These are phyloP conservation scores for Sporothrix globosa DNA, from an alignment of 2,329 filamentous ascomycete species.

Conservation along the genomic window DNA sequence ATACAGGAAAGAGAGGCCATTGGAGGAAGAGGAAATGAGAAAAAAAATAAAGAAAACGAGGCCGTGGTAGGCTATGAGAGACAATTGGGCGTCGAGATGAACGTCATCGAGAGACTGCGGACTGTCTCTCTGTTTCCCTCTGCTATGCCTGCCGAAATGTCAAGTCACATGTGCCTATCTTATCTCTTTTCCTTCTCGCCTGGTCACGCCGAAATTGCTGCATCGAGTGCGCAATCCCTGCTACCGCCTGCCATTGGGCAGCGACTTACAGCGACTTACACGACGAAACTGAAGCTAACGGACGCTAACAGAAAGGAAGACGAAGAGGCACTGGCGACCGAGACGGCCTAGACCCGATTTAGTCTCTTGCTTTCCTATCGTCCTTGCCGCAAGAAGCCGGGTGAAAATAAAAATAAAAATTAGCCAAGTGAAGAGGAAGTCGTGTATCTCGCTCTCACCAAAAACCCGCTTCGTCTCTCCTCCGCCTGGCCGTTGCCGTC, in stretches of 20 bases:
- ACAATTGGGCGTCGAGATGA: background rate
- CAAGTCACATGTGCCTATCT: background rate
- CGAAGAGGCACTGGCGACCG: background rate
- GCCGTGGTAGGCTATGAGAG: background rate
- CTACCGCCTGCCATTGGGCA: slow-evolving; percentile 25
- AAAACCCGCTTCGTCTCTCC: background rate
- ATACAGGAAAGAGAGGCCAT: background rate
- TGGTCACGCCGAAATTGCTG: slow-evolving; percentile 26
- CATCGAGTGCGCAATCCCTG: slow-evolving; percentile 16
- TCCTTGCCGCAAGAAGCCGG: slow-evolving; percentile 3
- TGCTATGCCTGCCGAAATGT: background rate
- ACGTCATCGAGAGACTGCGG: too few relatives aligned
- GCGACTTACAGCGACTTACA: slow-evolving; percentile 28
- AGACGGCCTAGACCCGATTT: too few relatives aligned
- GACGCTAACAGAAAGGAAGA: background rate
- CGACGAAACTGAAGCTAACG: slow-evolving; percentile 12
- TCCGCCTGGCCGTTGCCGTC: slow-evolving; percentile 3
- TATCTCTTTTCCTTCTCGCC: background rate
- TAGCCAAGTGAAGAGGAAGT: background rate
- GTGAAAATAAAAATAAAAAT: background rate
- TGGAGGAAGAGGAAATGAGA: background rate
- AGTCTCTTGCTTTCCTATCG: background rate
- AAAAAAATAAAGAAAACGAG: too few relatives aligned
- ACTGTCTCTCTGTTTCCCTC: too few relatives aligned
- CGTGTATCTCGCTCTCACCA: background rate